These are phyloP conservation scores for Aristolochia californica DNA, from an alignment of 164 flowering plant genomes.

Conservation along the genomic window DNA sequence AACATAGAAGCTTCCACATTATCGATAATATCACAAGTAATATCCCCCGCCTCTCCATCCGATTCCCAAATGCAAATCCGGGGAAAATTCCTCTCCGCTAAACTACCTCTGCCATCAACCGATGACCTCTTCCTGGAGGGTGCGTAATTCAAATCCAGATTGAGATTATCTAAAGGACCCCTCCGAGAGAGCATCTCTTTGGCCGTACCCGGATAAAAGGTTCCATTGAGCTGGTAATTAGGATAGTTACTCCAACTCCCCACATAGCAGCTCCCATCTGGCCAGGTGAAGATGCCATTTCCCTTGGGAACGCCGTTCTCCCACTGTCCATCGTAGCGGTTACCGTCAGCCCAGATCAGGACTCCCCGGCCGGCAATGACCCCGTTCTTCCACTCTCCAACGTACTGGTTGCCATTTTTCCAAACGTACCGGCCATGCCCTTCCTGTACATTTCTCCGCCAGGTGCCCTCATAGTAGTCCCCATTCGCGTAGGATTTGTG, in stretches of 20 bases:
- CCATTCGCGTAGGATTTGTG: conserved; percentile 17
- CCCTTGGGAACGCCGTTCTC: conserved; percentile 36
- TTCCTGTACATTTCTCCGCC: conserved; percentile 14
- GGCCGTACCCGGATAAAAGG: conserved; percentile 27
- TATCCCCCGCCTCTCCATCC: conserved; percentile 81
- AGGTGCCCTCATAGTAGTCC: conserved; percentile 12
- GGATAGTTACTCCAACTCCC: conserved; percentile 25
- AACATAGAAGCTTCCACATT: conserved; percentile 62
- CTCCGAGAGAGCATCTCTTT: not conserved
- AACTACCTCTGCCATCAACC: conserved; percentile 40
- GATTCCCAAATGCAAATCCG: conserved; percentile 83
- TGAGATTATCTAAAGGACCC: not conserved
- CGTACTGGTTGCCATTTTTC: conserved; percentile 28
- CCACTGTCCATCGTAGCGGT: conserved; percentile 34
- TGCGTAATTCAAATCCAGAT: not conserved
- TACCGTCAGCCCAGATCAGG: conserved; percentile 37
- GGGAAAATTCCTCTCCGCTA: conserved; percentile 38
- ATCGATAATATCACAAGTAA: conserved; percentile 77
- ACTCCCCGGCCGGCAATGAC: conserved; percentile 26
- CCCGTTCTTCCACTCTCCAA: conserved; percentile 37
- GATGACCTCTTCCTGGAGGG: conserved; percentile 36
- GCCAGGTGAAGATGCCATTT: conserved; percentile 27
- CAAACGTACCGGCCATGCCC: conserved; percentile 26
- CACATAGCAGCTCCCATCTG: conserved; percentile 33
- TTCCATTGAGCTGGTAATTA: conserved; percentile 24